Conservation (phyloP, 768 basidiomycete genomes). For the Crepidotus variabilis region DNA sequence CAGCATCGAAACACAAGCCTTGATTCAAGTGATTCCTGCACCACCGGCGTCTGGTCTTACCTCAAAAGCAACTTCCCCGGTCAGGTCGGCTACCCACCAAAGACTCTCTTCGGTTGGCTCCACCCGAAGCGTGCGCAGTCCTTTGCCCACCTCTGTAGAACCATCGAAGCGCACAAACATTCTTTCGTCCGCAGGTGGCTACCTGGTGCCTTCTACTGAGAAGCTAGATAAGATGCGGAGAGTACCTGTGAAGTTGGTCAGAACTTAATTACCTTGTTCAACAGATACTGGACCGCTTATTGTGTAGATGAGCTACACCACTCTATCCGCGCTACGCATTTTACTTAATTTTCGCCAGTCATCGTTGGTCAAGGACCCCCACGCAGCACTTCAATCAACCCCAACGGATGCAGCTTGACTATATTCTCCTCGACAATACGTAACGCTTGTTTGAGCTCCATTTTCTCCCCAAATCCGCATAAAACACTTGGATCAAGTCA, state of each 20-base stretch:
- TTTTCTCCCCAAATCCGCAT: no score
- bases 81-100: constrained; percentile 9
- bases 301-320: no score
- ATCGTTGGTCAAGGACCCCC: no score
- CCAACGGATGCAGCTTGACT: no score
- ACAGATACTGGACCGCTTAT: no score
- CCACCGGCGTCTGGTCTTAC: constrained; percentile 25
- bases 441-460: no score
- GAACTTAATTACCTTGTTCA: constrained; percentile 10
- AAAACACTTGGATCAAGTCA: no score
- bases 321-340: no score
- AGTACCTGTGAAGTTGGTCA: constrained; percentile 31
- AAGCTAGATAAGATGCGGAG: constrained; percentile 43
- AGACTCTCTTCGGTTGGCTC: constrained; percentile 7
- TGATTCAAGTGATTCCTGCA: constrained; percentile 62
- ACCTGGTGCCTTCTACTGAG: constrained; percentile 47
- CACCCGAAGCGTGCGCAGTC: background rate
- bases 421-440: no score
- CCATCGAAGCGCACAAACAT: constrained; percentile 28
- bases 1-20: constrained; percentile 66
- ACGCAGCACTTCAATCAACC: no score
- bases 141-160: background rate
- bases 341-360: no score
- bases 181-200: constrained; percentile 38
- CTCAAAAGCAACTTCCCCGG: constrained; percentile 16